Evolutionary conservation across 1,139 yeast genomes (phyloP), one percentile per base, ranked within the genome.

Genomic region (Blastobotrys ciferrii): DNA sequence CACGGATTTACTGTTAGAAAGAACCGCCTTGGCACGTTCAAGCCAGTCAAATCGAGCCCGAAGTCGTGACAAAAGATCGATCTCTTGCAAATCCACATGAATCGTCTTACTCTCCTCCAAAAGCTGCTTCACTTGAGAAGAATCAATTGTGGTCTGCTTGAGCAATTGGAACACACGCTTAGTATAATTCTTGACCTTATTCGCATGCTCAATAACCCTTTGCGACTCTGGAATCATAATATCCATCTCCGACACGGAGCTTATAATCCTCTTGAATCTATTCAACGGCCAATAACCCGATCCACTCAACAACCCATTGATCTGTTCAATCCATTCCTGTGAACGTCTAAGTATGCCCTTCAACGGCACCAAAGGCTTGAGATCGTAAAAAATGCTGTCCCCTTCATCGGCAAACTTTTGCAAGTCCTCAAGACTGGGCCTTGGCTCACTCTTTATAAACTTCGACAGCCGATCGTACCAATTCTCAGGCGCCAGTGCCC

Each of bases 181-280:
- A 53, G 30, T 82, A 62, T 76, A 85, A 44, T 73, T 73, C 46
- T 72, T 74, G 42, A 85, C 74, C 55, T 81, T 85, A 32, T 61
- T 65, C 18, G 76, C 75, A 46, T 82, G 73, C 53, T 78, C 84
- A 9, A 75, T 54, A 6, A 85, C 65, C 56, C 77, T 82, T n/a
- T 77, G 82, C 50, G 81, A 72, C 60, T 84, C 92, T 1, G 80
- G 73, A 32, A 81, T 70, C 2, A 73, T 64, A 50, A 84, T 78
- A 19, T 77, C 75, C 46, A 83, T 60, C 0, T 63, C 58, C 1
- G 81, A 77, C 5, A 83, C 76, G 44, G 71, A 72, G 9, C 69
- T 71, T 5, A 83, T 62, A 19, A 85, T 58, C 2, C 45, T 46
- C 45, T 71, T 68, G 32, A 76, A 58, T 17, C 59, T 57, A 4